Evolutionary conservation across 768 basidiomycete genomes (phyloP), one percentile per base, ranked within the genome.

Genomic region (Hebeloma cylindrosporum): DNA sequence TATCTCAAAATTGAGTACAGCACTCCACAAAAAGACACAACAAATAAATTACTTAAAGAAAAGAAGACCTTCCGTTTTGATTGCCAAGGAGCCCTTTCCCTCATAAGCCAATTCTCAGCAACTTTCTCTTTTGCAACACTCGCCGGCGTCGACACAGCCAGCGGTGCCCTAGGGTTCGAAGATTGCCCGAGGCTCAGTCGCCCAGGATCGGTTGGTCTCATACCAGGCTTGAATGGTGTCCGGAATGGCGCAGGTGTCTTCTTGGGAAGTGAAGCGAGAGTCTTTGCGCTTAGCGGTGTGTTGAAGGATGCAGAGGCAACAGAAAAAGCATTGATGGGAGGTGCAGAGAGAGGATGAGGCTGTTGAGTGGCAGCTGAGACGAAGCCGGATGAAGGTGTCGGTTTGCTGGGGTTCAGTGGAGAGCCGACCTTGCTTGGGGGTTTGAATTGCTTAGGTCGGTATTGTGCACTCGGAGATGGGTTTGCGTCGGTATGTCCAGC

Each of bases 171-270:
- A 51, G 21, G 43, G 50, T 49, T 67, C 13, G 41, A 23, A 8
- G 43, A 38, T 27, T 29, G 56, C 43, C 30, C 57, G 54, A 68
- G 62, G 38, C 52, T 54, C 6, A 54, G 40, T 35, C 64, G 61
- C 16, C 71, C 73, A 34, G 66, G 61, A 50, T 74, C 69, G 27
- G 67, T 68, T 34, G 76, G 74, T 49, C 65, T 67, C 66, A 75
- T 67, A 20, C 74, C 76, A 4, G 61, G 41, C 54, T 84, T 86
- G 59, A 86, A 85, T 0, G 83, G 83, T 1, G 82, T 84, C 5
- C 74, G 62, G 48, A 84, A 84, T n/a, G 68, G 69, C 7, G 68
- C 63, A 25, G 70, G 63, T 5, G 62, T 61, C 22, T 48, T 60
- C 38, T 61, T 61, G 17, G 44, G 21, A 18, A 25, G 37, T 14